Percentiles rank a stretch among this genome's conserved stretches.
phyloP scores from a whole-genome alignment of 2,329 filamentous ascomycete species.

The Seiridium unicorne region DNA sequence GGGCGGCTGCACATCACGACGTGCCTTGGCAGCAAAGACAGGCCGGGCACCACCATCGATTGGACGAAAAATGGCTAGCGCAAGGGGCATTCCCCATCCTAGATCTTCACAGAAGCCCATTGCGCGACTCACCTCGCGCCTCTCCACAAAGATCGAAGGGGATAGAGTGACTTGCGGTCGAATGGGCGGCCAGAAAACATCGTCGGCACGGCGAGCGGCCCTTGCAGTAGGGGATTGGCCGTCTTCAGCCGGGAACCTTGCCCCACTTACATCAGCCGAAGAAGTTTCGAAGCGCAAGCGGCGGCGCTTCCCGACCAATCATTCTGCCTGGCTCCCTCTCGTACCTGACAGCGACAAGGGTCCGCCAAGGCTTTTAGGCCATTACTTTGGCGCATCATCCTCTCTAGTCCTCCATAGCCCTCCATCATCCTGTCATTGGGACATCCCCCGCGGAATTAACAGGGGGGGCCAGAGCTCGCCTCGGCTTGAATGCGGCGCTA shows the following conservation, averaged over 20 bases:
- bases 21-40: background rate
- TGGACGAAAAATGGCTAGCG: background rate
- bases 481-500: background rate
- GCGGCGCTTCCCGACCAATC: constrained; percentile 1
- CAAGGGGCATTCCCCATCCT: background rate
- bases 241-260: no score
- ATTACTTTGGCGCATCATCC: background rate
- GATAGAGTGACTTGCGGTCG: background rate
- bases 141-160: background rate
- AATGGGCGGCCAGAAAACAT: background rate
- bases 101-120: background rate
- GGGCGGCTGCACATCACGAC: background rate
- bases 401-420: background rate
- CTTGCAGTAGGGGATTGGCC: no score
- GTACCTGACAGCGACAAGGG: constrained; percentile 1
- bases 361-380: background rate
- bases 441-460: no score
- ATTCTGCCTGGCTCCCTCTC: background rate
- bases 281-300: background rate
- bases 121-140: background rate
- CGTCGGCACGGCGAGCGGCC: no score
- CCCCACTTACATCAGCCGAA: background rate
- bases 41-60: background rate
- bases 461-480: no score
- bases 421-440: no score